These are phyloP conservation scores for Xerocomellus amylosporus DNA, from an alignment of 768 basidiomycete genomes.

Conservation along the genomic window DNA sequence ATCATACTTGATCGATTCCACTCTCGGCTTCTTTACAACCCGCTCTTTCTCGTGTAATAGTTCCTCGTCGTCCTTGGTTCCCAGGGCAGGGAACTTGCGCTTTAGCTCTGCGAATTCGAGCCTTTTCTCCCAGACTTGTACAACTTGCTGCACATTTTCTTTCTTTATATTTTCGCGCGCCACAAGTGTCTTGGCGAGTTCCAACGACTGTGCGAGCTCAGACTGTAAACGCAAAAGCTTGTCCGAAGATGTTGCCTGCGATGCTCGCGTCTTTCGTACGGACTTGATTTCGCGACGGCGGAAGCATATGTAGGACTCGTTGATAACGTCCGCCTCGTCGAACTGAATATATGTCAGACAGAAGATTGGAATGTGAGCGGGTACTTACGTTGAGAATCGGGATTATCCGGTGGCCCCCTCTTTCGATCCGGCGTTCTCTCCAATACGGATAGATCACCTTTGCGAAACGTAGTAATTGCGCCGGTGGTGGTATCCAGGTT, in stretches of 20 bases:
- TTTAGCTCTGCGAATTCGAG: constrained; percentile 75
- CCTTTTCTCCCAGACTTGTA: constrained; percentile 76
- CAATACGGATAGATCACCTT: constrained; percentile 83
- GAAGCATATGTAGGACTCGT: constrained; percentile 97
- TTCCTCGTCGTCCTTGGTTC: constrained; percentile 68
- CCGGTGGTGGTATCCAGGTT: constrained; percentile 61
- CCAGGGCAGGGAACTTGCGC: constrained; percentile 61
- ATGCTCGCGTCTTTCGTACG: constrained; percentile 89
- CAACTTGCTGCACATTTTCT: constrained; percentile 54
- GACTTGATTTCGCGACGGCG: constrained; percentile 92
- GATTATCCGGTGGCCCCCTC: constrained; percentile 82
- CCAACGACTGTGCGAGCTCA: constrained; percentile 70
- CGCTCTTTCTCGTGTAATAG: constrained; percentile 70
- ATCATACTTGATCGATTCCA: constrained; percentile 20
- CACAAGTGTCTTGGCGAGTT: constrained; percentile 67
- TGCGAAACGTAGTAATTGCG: constrained; percentile 64
- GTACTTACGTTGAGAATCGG: constrained; percentile 79
- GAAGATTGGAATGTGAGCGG: neutral
- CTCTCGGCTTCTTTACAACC: constrained; percentile 56
- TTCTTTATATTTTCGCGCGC: constrained; percentile 76
- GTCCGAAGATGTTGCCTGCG: constrained; percentile 86
- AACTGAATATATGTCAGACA: constrained; percentile 41
- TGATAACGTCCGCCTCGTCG: constrained; percentile 86
- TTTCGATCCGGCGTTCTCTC: constrained; percentile 78
- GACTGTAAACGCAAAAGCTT: constrained; percentile 77